Conservation (phyloP, 345 rosid species). For the Salix arbutifolia region DNA sequence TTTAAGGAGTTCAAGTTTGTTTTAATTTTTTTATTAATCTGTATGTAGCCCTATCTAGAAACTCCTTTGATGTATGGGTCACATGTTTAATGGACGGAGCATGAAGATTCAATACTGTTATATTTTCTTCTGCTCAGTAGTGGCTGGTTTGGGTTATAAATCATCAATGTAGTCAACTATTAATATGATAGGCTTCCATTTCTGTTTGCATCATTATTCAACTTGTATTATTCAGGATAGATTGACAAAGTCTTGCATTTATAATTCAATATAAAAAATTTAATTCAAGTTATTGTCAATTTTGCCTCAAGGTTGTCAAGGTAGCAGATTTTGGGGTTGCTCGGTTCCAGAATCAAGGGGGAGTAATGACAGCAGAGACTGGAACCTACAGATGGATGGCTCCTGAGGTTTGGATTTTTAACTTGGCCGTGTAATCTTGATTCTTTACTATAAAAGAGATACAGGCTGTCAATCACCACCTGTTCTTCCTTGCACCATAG, state of each 20-base stretch:
- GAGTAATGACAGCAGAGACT: constrained; percentile 79
- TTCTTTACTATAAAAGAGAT: background rate
- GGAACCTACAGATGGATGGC: constrained; percentile 94
- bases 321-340: constrained; percentile 83
- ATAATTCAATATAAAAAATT: background rate
- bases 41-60: background rate
- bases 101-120: background rate
- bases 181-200: background rate
- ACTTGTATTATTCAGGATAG: background rate
- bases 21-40: background rate
- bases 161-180: background rate
- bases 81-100: background rate
- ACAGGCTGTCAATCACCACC: background rate
- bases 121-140: background rate
- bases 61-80: background rate
- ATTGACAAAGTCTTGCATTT: background rate
- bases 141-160: background rate
- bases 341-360: constrained; percentile 61
- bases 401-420: constrained; percentile 55
- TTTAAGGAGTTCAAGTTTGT: background rate
- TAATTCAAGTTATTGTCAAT: constrained; percentile 1
- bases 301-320: constrained; percentile 55
- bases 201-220: background rate
- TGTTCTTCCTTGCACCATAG: no score
- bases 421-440: background rate